Base-by-base conservation (phyloP, 768 basidiomycete genomes). In the Crepidotus variabilis region DNA sequence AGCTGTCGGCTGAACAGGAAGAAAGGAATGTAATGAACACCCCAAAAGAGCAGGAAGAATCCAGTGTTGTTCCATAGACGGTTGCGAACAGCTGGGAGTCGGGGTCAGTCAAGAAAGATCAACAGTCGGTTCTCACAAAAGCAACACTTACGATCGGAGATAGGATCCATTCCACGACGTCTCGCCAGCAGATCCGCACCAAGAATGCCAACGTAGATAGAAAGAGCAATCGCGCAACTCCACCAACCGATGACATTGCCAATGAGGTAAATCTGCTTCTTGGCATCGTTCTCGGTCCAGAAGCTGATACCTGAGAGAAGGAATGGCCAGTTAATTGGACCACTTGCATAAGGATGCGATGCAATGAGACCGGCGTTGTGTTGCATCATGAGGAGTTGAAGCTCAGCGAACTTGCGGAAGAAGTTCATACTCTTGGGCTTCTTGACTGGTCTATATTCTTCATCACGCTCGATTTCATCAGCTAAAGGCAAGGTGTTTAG, bases 261-360 rank as follows among this genome's bases (percentile, higher is more conserved):
- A 63, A 95, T 91, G 57, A 98, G 79, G 73, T 99, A 99, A 52
- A 99, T 94, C 71, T 99, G 97, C 70, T 90, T 87, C 67, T 92
- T 87, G 10, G 78, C 77, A 6, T 88, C 87, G 55, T 80, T 86
- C 63, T 91, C 80, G 4, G 97, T 99, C 97, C 97, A 99, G 81
- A 98, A 98, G 67, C 93, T 95, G 75, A 99, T 98, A 50, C 97
- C 97, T 60, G 79, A 92, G 24, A 98, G 73, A 36, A 94, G 82
- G 86, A 98, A 98, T 6, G 97, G 97, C 97, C 97, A 99, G 69
- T 96, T 94, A 72, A 98, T 87, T 5, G 97, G 94, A n/a, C 80
- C 80, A 57, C 90, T 92, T 2, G 97, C 94, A 69, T 99, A 99
- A 43, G 97, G 97, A 68, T 99, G 97, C 3, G 90, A 91, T n/a